Evolutionary conservation across 2,329 filamentous ascomycete species (phyloP).

Genomic region (Scytalidium sp.): DNA sequence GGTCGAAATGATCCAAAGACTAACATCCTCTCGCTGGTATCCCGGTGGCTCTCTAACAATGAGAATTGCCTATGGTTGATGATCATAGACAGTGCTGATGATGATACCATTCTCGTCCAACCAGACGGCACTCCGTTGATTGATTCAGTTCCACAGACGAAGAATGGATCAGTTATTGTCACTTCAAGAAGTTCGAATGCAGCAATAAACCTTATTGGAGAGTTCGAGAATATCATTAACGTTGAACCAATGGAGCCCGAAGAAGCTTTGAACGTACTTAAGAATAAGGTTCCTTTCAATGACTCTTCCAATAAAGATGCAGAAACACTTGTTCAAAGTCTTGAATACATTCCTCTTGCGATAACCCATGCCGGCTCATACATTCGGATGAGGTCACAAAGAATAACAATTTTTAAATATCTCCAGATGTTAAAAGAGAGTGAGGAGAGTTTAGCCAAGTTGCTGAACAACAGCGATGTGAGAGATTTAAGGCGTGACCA

Average conservation of each 20-base stretch:
- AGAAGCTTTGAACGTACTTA: constrained; percentile 14
- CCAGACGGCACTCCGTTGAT: constrained; percentile 4
- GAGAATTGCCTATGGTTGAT: constrained; percentile 15
- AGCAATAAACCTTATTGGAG: constrained; percentile 1
- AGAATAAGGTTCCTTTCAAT: neutral
- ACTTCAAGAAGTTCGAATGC: constrained; percentile 15
- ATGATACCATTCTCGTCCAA: constrained; percentile 9
- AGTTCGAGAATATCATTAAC: constrained; percentile 7
- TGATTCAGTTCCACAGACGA: constrained; percentile 10
- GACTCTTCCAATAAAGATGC: neutral
- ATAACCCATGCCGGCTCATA: constrained; percentile 27
- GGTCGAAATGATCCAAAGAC: neutral
- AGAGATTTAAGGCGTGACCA: too few species aligned
- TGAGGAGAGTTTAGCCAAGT: too few species aligned
- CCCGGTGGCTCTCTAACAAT: constrained; percentile 2
- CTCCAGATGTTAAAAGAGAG: too few species aligned
- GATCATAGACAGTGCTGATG: constrained; percentile 21
- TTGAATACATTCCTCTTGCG: constrained; percentile 21
- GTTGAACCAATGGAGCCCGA: constrained; percentile 9
- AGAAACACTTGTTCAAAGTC: constrained; percentile 7
- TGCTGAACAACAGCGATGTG: too few species aligned
- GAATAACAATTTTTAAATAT: too few species aligned
- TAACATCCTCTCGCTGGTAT: constrained; percentile 7
- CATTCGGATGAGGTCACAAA: too few species aligned
- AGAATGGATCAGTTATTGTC: constrained; percentile 13